Conservation (phyloP, 2,329 filamentous ascomycete species). For the Aspergillus flavus region DNA sequence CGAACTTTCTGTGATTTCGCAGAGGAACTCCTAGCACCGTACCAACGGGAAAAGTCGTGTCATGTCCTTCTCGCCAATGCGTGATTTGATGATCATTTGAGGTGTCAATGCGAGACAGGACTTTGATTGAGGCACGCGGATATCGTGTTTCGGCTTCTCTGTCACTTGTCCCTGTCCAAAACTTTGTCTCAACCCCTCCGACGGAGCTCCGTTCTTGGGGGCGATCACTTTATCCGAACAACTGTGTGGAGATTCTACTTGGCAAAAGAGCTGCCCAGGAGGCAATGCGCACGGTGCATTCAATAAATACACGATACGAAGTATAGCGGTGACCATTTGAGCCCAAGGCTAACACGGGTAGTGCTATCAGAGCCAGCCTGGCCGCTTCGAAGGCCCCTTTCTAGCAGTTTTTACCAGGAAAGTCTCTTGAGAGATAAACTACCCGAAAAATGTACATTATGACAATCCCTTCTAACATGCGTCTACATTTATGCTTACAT, state of each 20-base stretch:
- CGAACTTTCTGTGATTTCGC: background rate
- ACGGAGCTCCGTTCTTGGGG: background rate
- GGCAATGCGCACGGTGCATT: background rate
- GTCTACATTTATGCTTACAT: background rate
- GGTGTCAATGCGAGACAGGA: background rate
- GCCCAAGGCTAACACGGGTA: background rate
- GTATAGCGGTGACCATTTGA: background rate
- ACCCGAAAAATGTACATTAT: background rate
- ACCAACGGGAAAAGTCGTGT: background rate
- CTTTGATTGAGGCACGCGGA: background rate
- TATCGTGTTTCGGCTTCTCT: background rate
- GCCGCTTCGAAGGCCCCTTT: background rate
- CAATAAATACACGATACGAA: background rate
- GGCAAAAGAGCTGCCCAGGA: background rate
- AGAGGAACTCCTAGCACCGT: background rate
- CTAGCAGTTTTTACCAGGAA: background rate
- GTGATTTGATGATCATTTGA: background rate
- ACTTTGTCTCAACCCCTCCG: background rate
- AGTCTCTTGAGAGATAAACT: background rate
- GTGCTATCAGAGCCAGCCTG: background rate
- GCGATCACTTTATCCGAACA: background rate
- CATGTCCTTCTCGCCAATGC: background rate
- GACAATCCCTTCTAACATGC: background rate
- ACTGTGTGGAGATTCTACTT: background rate
- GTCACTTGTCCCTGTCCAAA: background rate